These are phyloP conservation scores for Tephrocybe sp. DNA, from an alignment of 768 basidiomycete species.

Conservation along the genomic window DNA sequence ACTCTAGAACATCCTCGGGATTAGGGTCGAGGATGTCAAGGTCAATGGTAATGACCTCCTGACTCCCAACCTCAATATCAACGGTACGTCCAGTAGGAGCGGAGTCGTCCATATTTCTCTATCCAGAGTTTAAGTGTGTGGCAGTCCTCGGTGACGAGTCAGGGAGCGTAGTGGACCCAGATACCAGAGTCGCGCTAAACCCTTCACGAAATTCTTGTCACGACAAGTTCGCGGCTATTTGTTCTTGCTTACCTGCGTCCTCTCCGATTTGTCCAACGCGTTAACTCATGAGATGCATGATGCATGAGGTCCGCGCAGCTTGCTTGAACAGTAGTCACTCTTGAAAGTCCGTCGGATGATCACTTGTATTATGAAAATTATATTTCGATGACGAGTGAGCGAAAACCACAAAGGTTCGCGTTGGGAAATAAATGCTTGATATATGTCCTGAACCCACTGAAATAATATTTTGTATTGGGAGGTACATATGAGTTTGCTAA, in stretches of 20 bases:
- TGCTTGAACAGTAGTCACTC: too few relatives aligned
- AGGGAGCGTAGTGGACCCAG: not conserved
- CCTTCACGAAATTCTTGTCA: not conserved
- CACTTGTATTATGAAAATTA: too few relatives aligned
- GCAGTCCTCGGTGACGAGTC: not conserved
- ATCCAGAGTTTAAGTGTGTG: not conserved
- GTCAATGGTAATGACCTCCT: constrained; percentile 89
- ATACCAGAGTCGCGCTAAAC: constrained; percentile 4
- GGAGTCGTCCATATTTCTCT: constrained; percentile 33
- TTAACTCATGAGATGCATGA: too few relatives aligned
- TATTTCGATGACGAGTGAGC: too few relatives aligned
- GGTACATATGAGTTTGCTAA: too few relatives aligned
- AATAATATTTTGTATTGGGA: too few relatives aligned
- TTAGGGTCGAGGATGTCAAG: constrained; percentile 83
- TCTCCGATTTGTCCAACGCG: not conserved
- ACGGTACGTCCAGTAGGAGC: constrained; percentile 48
- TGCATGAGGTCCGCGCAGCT: too few relatives aligned
- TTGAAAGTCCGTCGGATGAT: too few relatives aligned
- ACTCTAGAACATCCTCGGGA: constrained; percentile 71
- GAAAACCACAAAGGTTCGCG: too few relatives aligned
- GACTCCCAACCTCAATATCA: constrained; percentile 78
- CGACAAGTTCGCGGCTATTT: constrained; percentile 13
- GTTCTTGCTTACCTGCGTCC: constrained; percentile 5
- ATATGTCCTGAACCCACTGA: too few relatives aligned
- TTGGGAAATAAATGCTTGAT: too few relatives aligned